Evolutionary conservation across 1,284 basidiomycete genomes (phyloP).

Genomic region (Fistulina hepatica): DNA sequence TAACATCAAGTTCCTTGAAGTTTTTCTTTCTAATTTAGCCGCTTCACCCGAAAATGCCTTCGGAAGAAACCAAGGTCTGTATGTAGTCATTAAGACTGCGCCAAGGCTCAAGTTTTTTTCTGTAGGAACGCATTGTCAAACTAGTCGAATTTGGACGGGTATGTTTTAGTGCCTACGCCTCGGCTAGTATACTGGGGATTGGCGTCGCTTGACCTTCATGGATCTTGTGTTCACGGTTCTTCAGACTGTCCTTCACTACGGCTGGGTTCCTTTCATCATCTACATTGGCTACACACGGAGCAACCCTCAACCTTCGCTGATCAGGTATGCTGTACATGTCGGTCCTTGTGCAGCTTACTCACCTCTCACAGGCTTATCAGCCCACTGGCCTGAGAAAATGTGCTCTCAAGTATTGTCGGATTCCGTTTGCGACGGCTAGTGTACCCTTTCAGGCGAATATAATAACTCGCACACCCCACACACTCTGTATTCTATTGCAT

Average conservation of each 20-base stretch:
- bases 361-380: conserved; percentile 65
- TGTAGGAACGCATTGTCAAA: conserved; percentile 70
- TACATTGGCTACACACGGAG: conserved; percentile 86
- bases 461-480: too few species aligned
- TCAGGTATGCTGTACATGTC: conserved; percentile 57
- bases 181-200: not conserved
- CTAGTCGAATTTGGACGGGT: conserved; percentile 71
- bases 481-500: too few species aligned
- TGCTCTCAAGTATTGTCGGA: too few species aligned
- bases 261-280: conserved; percentile 91
- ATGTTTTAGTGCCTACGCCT: conserved; percentile 33
- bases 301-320: conserved; percentile 85
- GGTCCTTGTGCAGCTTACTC: conserved; percentile 8
- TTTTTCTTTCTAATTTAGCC: too few species aligned
- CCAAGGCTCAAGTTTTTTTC: not conserved
- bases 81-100: not conserved
- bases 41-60: conserved; percentile 46
- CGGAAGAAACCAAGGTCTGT: conserved; percentile 76
- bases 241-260: conserved; percentile 81
- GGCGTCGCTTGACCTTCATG: not conserved
- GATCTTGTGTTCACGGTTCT: conserved; percentile 1
- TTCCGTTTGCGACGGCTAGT: too few species aligned
- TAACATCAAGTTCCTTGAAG: too few species aligned
- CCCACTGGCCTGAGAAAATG: conserved; percentile 60
- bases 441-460: too few species aligned